Conservation (phyloP, 345 rosid species). For the Draba incana region DNA sequence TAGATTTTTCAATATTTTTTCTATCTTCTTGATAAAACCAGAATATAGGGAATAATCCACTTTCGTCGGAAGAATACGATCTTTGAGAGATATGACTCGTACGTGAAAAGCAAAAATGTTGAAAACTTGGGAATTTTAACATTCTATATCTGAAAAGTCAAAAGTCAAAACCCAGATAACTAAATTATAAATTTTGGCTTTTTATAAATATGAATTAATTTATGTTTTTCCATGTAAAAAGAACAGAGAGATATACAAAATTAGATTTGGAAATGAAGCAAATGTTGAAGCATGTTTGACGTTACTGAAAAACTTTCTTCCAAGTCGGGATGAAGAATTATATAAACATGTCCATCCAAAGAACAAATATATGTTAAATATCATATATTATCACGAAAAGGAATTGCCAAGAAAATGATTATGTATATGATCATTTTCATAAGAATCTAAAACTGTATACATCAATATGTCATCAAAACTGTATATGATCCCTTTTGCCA, state of each 20-base stretch:
- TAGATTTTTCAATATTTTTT: background rate
- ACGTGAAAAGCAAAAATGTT: constrained; percentile 17
- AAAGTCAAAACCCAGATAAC: background rate
- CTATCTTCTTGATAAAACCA: background rate
- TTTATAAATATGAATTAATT: too few species aligned
- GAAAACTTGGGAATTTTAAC: background rate
- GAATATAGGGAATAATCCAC: constrained; percentile 21
- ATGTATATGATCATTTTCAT: too few species aligned
- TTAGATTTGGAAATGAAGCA: constrained; percentile 16
- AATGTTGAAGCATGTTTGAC: constrained; percentile 21
- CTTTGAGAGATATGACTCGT: background rate
- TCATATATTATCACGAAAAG: too few species aligned
- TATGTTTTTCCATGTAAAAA: background rate
- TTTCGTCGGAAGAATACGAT: constrained; percentile 14
- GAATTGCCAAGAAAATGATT: too few species aligned
- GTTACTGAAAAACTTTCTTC: constrained; percentile 15
- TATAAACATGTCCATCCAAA: background rate
- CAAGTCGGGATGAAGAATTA: background rate
- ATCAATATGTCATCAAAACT: too few species aligned
- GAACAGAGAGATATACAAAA: background rate
- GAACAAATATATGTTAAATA: too few species aligned
- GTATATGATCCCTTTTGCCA: too few species aligned
- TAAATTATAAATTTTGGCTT: background rate
- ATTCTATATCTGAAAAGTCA: background rate
- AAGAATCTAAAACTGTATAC: too few species aligned